These are phyloP conservation scores for Gynostemma pentaphyllum DNA, from an alignment of 306 rosid genomes.

Conservation along the genomic window DNA sequence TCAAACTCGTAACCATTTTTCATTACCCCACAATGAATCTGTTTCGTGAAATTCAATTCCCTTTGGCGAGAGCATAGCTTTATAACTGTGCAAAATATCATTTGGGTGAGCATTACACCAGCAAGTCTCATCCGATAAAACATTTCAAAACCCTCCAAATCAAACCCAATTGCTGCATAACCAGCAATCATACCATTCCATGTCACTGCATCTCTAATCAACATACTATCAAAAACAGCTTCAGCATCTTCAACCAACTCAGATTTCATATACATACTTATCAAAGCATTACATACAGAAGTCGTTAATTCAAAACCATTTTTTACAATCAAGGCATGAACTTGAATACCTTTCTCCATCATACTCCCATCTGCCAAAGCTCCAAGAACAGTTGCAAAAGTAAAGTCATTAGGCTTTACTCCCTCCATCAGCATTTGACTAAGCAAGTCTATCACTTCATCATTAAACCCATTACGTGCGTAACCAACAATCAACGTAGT, in stretches of 20 bases:
- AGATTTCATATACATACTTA: constrained; percentile 55
- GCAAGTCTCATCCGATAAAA: constrained; percentile 46
- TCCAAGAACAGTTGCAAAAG: constrained; percentile 45
- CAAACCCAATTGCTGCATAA: constrained; percentile 36
- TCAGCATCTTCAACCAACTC: constrained; percentile 47
- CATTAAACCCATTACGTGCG: constrained; percentile 33
- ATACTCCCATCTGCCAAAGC: constrained; percentile 37
- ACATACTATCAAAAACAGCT: constrained; percentile 47
- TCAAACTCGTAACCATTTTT: constrained; percentile 44
- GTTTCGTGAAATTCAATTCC: constrained; percentile 36
- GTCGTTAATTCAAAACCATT: constrained; percentile 43
- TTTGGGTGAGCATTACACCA: constrained; percentile 40
- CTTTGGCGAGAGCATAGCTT: constrained; percentile 50
- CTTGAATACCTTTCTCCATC: constrained; percentile 43
- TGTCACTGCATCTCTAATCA: constrained; percentile 43
- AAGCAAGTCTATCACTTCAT: constrained; percentile 28
- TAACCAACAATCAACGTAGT: constrained; percentile 63
- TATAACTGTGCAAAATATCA: constrained; percentile 40
- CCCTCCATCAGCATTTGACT: constrained; percentile 43
- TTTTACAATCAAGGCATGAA: constrained; percentile 53
- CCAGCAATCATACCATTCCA: constrained; percentile 80
- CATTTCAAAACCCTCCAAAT: constrained; percentile 47
- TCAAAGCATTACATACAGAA: constrained; percentile 48
- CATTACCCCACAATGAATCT: constrained; percentile 50
- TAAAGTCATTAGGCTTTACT: constrained; percentile 41